These are phyloP conservation scores for Coniosporium apollinis DNA, from an alignment of 495 filamentous ascomycete species.

Conservation along the genomic window DNA sequence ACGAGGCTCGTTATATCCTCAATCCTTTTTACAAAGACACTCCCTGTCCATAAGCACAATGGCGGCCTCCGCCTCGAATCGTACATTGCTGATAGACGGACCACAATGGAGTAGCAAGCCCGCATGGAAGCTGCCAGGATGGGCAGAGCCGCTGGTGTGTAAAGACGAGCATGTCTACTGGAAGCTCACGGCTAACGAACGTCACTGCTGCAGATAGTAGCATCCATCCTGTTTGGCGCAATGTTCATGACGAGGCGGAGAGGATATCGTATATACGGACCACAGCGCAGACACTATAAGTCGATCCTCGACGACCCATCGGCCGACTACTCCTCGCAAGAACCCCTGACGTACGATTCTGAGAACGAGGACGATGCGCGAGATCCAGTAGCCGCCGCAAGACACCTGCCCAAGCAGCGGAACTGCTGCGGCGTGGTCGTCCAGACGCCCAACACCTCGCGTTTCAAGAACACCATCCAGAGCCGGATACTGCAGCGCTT, in stretches of 20 bases:
- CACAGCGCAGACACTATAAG: too few species aligned
- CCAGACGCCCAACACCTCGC: constrained; percentile 39
- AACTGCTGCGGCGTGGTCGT: constrained; percentile 30
- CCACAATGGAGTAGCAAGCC: not conserved
- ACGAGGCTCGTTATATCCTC: too few species aligned
- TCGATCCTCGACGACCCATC: too few species aligned
- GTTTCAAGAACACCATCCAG: constrained; percentile 37
- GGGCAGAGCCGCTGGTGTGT: not conserved
- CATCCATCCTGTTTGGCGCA: constrained; percentile 1
- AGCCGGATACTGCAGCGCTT: constrained; percentile 29
- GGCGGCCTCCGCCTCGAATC: too few species aligned
- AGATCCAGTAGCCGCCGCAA: constrained; percentile 14
- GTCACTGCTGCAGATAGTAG: not conserved
- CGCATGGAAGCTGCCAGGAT: not conserved
- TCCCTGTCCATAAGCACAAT: too few species aligned
- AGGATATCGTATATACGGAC: constrained; percentile 1
- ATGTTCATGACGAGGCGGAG: constrained; percentile 1
- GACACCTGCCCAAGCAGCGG: constrained; percentile 30
- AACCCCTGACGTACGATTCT: constrained; percentile 21
- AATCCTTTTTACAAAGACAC: too few species aligned
- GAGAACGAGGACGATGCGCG: constrained; percentile 20
- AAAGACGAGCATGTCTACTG: not conserved
- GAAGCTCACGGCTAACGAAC: not conserved
- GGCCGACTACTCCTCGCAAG: constrained; percentile 25
- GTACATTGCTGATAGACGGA: too few species aligned